These are phyloP conservation scores for Coix lacrymajobi DNA, from an alignment of 176 grass and related monocot genomes.

Conservation along the genomic window DNA sequence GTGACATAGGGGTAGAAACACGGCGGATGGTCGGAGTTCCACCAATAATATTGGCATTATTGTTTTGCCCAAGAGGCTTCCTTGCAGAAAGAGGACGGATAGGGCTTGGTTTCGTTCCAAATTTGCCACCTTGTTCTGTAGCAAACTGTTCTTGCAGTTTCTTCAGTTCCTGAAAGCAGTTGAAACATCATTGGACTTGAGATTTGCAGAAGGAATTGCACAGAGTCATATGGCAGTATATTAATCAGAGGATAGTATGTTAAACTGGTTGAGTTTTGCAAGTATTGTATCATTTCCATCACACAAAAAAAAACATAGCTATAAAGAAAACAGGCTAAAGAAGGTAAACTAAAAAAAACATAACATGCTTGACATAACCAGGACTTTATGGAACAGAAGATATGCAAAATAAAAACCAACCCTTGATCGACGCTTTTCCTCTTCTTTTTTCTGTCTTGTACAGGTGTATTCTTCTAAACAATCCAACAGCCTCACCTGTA, in stretches of 20 bases:
- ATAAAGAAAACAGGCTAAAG: not conserved
- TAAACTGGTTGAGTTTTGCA: not conserved
- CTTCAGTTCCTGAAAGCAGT: conserved; percentile 66
- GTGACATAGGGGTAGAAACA: conserved; percentile 46
- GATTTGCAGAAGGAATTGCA: not conserved
- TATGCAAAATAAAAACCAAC: conserved; percentile 39
- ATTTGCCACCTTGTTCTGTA: conserved; percentile 58
- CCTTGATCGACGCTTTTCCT: conserved; percentile 56
- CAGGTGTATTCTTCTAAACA: conserved; percentile 64
- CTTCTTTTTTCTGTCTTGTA: conserved; percentile 63
- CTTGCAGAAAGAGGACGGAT: conserved; percentile 47
- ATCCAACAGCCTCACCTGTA: conserved; percentile 59
- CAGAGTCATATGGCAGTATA: not conserved
- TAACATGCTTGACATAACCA: not conserved
- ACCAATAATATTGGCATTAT: conserved; percentile 47
- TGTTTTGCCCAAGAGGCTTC: conserved; percentile 89
- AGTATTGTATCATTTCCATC: not conserved
- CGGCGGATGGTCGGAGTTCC: conserved; percentile 48
- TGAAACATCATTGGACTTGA: conserved; percentile 2
- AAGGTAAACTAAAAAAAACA: not conserved
- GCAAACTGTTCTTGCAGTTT: conserved; percentile 78
- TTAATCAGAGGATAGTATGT: not conserved
- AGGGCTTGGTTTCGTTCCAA: conserved; percentile 67
- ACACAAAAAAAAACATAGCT: not conserved
- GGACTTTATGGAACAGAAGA: not conserved